Conservation (phyloP, 164 flowering plant genomes). For the Nelumbo lutea region DNA sequence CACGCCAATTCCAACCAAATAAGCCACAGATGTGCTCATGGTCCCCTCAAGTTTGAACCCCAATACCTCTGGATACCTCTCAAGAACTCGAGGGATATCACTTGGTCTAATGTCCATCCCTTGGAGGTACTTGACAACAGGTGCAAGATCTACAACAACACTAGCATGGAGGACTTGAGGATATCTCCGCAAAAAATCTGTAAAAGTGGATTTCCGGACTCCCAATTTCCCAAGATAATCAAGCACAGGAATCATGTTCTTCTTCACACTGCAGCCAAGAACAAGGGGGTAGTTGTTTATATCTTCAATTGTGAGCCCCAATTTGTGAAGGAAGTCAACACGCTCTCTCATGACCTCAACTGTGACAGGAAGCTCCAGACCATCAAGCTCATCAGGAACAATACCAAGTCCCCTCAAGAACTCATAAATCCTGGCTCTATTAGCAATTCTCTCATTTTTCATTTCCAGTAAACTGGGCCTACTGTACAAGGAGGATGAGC, state of each 20-base stretch:
- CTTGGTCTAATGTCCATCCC: conserved; percentile 83
- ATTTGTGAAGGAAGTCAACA: conserved; percentile 75
- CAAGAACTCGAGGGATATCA: conserved; percentile 76
- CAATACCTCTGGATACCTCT: conserved; percentile 81
- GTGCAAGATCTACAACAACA: conserved; percentile 88
- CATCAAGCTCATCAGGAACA: conserved; percentile 91
- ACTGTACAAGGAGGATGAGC: conserved; percentile 55
- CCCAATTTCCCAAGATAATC: conserved; percentile 93
- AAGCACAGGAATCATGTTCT: conserved; percentile 96
- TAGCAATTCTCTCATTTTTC: conserved; percentile 68
- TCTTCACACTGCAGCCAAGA: conserved; percentile 95
- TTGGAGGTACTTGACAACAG: conserved; percentile 86
- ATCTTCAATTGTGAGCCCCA: conserved; percentile 82
- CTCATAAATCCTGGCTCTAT: conserved; percentile 70
- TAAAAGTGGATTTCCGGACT: conserved; percentile 62
- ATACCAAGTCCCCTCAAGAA: conserved; percentile 68
- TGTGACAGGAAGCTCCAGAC: conserved; percentile 87
- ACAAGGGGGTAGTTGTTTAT: conserved; percentile 90
- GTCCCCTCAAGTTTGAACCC: conserved; percentile 98
- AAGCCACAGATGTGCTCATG: conserved; percentile 98
- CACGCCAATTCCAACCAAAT: conserved; percentile 91
- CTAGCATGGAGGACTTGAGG: conserved; percentile 95
- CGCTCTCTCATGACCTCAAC: conserved; percentile 92
- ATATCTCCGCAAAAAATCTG: conserved; percentile 73
- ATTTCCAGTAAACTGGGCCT: conserved; percentile 80